Evolutionary conservation across 164 flowering plant genomes (phyloP), one percentile per base, ranked within the genome.

Genomic region (Berberis thunbergii): DNA sequence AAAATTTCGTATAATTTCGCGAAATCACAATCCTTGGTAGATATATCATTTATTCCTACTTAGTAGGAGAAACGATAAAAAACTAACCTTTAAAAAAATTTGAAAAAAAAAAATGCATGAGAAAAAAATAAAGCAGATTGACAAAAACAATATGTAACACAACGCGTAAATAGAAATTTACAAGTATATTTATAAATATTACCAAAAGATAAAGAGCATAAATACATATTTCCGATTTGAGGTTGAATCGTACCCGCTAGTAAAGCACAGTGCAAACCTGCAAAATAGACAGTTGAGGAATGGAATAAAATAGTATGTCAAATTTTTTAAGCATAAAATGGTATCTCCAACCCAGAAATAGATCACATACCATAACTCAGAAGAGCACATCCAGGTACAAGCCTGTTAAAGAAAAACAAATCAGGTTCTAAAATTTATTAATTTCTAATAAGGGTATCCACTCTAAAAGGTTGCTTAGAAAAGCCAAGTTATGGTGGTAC

Each of bases 241-340:
- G 40, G 64, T 64, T 59, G 45, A 52, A 53, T 78, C 69, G 1
- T 80, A 91, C 97, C 91, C 48, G 97, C 98, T 62, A 94, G 93
- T 57, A 81, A 62, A 2, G 98, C 95, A 75, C 97, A 91, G 69
- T 94, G 97, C 58, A 94, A 73, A 7, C 97, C 96, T 94, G 93
- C 80, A 80, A 67, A 45, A 61, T 2, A 49, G 8, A 56, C 3
- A 7, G 12, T 2, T 57, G 3, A 57, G 13, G 12, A 40, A 26
- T 43, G 8, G 54, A 46, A 46, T 4, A 46, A 46, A 8, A 8
- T 4, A 3, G 41, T 2, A 55, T n/a, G 41, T 55, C 4, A 38
- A 56, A 39, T 1, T 56, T 56, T 56, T 3, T 38, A 40, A 8
- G 40, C 44, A 8, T 43, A 42, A 9, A 43, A 2, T 46, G 38